phyloP scores from a whole-genome alignment of 2,329 filamentous ascomycete species.

The Penicillium sp. region DNA sequence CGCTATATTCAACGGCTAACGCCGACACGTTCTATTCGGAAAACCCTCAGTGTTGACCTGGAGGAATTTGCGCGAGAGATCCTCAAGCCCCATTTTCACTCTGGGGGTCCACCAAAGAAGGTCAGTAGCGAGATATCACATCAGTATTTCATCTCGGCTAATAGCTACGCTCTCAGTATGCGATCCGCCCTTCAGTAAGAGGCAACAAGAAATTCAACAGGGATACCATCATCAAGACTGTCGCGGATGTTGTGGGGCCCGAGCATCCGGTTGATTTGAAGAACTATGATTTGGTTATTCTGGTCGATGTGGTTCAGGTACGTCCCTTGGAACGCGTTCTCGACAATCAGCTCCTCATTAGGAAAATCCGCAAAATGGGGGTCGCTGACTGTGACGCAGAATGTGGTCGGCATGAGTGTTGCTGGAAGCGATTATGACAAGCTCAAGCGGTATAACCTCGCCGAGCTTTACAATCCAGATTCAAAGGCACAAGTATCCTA shows the following conservation, averaged over 20 bases:
- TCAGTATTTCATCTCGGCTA: neutral
- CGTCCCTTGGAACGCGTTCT: slow-evolving; percentile 25
- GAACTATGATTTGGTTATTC: slow-evolving; percentile 63
- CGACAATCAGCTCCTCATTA: neutral
- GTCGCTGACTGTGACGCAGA: slow-evolving; percentile 48
- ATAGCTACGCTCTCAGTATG: slow-evolving; percentile 53
- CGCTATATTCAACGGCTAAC: slow-evolving; percentile 65
- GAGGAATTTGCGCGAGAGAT: slow-evolving; percentile 62
- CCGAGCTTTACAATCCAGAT: slow-evolving; percentile 63
- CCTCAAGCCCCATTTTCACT: slow-evolving; percentile 64
- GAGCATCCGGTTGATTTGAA: slow-evolving; percentile 65
- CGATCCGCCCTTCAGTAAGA: slow-evolving; percentile 65
- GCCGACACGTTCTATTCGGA: slow-evolving; percentile 62
- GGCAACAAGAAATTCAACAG: slow-evolving; percentile 63
- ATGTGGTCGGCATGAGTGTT: slow-evolving; percentile 68
- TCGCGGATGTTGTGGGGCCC: slow-evolving; percentile 62
- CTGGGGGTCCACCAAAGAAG: slow-evolving; percentile 56
- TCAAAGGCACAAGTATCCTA: slow-evolving; percentile 31
- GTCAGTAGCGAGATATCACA: slow-evolving; percentile 42
- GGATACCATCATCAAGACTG: slow-evolving; percentile 63
- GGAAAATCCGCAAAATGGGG: neutral
- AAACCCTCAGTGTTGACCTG: slow-evolving; percentile 62
- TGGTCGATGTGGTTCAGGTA: slow-evolving; percentile 68
- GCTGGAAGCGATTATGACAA: slow-evolving; percentile 63
- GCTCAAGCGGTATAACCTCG: slow-evolving; percentile 67